phyloP scores from a whole-genome alignment of 139 green algal species.

The Microglena sp. region DNA sequence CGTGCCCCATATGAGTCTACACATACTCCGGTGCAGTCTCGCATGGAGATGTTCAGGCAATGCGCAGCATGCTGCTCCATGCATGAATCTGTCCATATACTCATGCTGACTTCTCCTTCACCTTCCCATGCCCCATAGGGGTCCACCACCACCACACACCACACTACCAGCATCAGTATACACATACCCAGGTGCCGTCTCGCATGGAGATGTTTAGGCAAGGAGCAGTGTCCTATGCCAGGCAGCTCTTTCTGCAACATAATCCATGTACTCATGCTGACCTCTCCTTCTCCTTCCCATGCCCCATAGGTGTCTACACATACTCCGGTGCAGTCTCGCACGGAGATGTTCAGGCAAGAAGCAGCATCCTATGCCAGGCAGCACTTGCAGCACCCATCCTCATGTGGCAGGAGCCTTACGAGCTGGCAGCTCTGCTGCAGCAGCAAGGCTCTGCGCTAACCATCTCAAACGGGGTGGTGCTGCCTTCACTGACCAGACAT shows the following conservation, averaged over 20 bases:
- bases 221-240: conserved; percentile 50
- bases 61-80: conserved; percentile 49
- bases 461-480: not conserved
- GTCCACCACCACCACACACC: no score
- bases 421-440: not conserved
- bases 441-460: conserved; percentile 6
- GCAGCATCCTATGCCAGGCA: conserved; percentile 71
- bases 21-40: no score
- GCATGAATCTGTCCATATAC: no score
- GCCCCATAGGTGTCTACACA: conserved; percentile 16
- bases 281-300: no score
- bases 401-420: conserved; percentile 30
- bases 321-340: conserved; percentile 15
- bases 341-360: conserved; percentile 40
- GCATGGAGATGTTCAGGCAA: conserved; percentile 31
- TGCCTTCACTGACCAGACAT: not conserved
- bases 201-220: no score
- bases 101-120: no score
- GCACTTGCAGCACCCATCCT: conserved; percentile 61
- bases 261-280: no score
- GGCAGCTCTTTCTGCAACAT: no score
- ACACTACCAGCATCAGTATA: no score
- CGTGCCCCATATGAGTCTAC: no score
- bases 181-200: no score
- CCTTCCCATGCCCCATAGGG: not conserved